phyloP scores from a whole-genome alignment of 345 rosid genomes.

The Reutealis trisperma region DNA sequence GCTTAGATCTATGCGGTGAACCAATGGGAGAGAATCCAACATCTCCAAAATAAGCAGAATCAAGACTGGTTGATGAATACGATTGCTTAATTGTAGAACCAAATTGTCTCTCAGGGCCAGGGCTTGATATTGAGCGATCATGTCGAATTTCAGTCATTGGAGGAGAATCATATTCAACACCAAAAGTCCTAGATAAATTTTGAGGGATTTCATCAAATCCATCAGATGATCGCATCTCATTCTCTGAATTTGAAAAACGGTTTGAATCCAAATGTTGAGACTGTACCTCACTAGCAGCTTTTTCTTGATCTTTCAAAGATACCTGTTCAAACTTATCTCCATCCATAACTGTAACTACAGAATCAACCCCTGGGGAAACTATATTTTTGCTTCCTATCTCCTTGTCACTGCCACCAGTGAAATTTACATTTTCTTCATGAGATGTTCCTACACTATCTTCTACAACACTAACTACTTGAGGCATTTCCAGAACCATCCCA shows the following conservation, averaged over 20 bases:
- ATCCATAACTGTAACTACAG: slow-evolving; percentile 40
- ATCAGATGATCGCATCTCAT: slow-evolving; percentile 38
- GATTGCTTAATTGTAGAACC: slow-evolving; percentile 47
- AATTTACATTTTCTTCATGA: slow-evolving; percentile 34
- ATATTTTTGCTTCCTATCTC: slow-evolving; percentile 26
- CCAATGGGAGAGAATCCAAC: slow-evolving; percentile 55
- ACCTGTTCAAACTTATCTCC: slow-evolving; percentile 87
- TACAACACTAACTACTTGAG: slow-evolving; percentile 32
- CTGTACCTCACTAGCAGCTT: slow-evolving; percentile 34
- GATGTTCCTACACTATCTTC: slow-evolving; percentile 44
- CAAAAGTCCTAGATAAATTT: slow-evolving; percentile 30
- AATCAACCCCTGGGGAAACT: slow-evolving; percentile 31
- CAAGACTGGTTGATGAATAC: slow-evolving; percentile 53
- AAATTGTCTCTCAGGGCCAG: slow-evolving; percentile 52
- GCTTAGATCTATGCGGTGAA: slow-evolving; percentile 67
- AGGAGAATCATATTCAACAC: slow-evolving; percentile 44
- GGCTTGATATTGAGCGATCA: slow-evolving; percentile 52
- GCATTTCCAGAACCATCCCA: slow-evolving; percentile 22
- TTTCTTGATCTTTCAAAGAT: slow-evolving; percentile 68
- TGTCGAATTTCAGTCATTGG: slow-evolving; percentile 38
- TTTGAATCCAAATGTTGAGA: slow-evolving; percentile 36
- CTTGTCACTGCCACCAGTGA: slow-evolving; percentile 26
- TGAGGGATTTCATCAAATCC: slow-evolving; percentile 40
- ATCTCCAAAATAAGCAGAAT: slow-evolving; percentile 46
- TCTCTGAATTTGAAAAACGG: slow-evolving; percentile 45